A percentile compares a stretch with the other conserved stretches of the same genome.
Evolutionary conservation across 106 monocot species (phyloP).

Genomic region (Posidonia australis): DNA sequence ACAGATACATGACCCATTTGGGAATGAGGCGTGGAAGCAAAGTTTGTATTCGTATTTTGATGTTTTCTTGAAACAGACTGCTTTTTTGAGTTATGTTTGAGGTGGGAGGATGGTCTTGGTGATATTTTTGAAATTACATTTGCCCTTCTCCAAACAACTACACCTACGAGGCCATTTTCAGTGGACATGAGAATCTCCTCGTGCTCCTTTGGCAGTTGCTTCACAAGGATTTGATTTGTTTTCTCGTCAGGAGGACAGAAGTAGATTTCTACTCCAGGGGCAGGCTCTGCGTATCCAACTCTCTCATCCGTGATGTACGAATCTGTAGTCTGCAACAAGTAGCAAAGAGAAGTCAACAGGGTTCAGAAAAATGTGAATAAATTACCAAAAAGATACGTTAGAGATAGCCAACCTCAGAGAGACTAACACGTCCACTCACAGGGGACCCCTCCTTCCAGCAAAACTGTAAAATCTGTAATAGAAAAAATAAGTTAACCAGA

Average conservation of each 20-base stretch:
- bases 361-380: not conserved
- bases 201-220: slow-evolving; percentile 42
- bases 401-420: slow-evolving; percentile 41
- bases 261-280: slow-evolving; percentile 68
- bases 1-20: slow-evolving; percentile 2
- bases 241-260: slow-evolving; percentile 55
- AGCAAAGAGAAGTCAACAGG: not conserved
- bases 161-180: slow-evolving; percentile 37
- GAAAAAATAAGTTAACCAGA: not conserved
- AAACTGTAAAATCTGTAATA: slow-evolving; percentile 51
- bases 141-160: slow-evolving; percentile 67
- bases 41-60: slow-evolving; percentile 12
- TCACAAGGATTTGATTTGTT: slow-evolving; percentile 32
- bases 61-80: slow-evolving; percentile 32
- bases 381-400: not conserved
- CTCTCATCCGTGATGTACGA: slow-evolving; percentile 70
- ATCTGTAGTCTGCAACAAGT: slow-evolving; percentile 42
- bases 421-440: slow-evolving; percentile 40
- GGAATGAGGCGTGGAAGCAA: not conserved
- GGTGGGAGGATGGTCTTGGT: slow-evolving; percentile 28
- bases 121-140: slow-evolving; percentile 20
- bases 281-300: slow-evolving; percentile 66
- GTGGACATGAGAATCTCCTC: slow-evolving; percentile 12
- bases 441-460: slow-evolving; percentile 65
- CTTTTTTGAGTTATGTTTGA: slow-evolving; percentile 42